Evolutionary conservation across 23 red algal genomes (phyloP), one percentile per base, ranked within the genome.

Genomic region (Cyanidiococcus yangmingshanensis): DNA sequence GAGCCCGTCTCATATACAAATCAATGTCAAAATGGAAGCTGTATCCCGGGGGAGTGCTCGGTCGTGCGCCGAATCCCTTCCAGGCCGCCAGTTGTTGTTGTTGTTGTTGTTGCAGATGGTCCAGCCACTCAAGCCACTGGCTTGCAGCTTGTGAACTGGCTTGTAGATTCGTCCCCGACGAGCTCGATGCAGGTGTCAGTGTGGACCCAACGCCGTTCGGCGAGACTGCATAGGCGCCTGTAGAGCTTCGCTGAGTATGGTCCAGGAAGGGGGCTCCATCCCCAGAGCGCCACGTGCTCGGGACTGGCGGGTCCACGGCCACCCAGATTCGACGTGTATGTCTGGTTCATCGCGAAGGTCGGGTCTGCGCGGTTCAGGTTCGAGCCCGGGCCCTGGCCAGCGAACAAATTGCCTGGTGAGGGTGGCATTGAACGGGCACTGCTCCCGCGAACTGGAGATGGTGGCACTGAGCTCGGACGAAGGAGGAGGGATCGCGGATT

Each of bases 1-100:
- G 76, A 17, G 89, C 89, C 40, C 41, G 71, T 18, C 58, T 71
- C 82, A 91, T 86, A 75, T 91, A 91, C 30, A 2, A 31, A 18
- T 82, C 77, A 38, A 91, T 83, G 17, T 79, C 77, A 32, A 71
- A 71, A 30, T 35, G n/a, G 63, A 71, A 32, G 21, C 63, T 35
- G 63, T 32, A 71, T 27, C 63, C 27, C 7, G 63, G 21, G 3
- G 63, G 63, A 7, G 63, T 86, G 75, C 15, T 71, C 29, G 39
- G 54, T 57, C 87, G 77, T 77, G 38, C 37, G 37, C 26, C 58
- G 39, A 50, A 58, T 36, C 32, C 39, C 37, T 0, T 67, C 39
- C 80, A 57, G 35, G 21, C 39, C 40, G 18, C 63, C 74, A n/a
- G 18, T 16, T 45, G 31, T 24, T 71, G 37, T 18, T 59, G 68